These are phyloP conservation scores for Cordyceps javanica DNA, from an alignment of 2,329 filamentous ascomycete genomes.

Conservation along the genomic window DNA sequence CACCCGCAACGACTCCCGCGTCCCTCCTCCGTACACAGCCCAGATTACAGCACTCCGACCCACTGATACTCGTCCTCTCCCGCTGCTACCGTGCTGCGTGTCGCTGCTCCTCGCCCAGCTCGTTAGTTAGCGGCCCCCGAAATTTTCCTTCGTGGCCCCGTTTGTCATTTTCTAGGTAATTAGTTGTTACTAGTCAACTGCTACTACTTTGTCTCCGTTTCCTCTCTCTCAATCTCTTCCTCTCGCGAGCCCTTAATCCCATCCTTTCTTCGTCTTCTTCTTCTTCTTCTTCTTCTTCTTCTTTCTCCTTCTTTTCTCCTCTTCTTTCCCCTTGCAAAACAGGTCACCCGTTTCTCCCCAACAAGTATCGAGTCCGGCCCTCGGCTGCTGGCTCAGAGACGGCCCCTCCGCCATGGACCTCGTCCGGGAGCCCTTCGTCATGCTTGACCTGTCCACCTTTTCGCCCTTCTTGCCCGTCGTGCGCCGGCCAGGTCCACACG, in stretches of 20 bases:
- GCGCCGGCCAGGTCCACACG: conserved; percentile 15
- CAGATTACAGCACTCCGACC: too few relatives aligned
- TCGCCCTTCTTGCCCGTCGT: conserved; percentile 13
- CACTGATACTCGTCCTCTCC: not conserved
- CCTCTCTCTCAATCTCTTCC: not conserved
- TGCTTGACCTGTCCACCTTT: conserved; percentile 24
- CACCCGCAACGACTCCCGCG: too few relatives aligned
- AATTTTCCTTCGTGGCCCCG: not conserved
- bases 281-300: not conserved
- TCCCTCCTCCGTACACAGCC: too few relatives aligned
- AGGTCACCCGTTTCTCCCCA: not conserved
- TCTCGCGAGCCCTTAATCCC: not conserved
- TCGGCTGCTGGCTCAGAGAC: conserved; percentile 4
- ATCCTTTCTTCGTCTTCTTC: not conserved
- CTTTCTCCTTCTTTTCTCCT: not conserved
- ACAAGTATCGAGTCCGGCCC: not conserved
- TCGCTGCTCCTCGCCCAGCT: too few relatives aligned
- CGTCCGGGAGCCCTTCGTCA: conserved; percentile 25
- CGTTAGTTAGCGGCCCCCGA: not conserved
- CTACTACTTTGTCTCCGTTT: not conserved
- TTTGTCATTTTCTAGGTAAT: not conserved
- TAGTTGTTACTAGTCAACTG: too few relatives aligned
- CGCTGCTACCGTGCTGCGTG: not conserved
- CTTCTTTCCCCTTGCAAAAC: too few relatives aligned
- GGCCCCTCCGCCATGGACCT: conserved; percentile 23